These are phyloP conservation scores for Pigoraptor vietnamica DNA, from an alignment of 78 protist species.

Conservation along the genomic window DNA sequence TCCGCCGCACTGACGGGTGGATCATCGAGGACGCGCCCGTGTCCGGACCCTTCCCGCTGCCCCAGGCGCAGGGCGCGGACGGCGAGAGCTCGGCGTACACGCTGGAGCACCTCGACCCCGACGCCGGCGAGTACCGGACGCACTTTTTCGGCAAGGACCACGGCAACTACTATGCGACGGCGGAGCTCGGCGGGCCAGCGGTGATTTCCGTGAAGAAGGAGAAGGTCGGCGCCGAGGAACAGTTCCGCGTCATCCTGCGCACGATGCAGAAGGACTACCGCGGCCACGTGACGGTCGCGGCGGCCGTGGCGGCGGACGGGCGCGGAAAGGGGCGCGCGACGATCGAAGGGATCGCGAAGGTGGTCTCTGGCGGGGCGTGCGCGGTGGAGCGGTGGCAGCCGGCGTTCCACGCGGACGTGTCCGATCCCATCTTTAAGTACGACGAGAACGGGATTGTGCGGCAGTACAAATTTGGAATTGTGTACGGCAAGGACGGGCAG, in stretches of 20 bases:
- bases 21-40: background rate
- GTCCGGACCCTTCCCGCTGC: background rate
- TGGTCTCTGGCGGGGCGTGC: background rate
- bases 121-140: background rate
- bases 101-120: background rate
- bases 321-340: background rate
- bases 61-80: too few species aligned
- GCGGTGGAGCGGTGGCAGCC: background rate
- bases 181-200: background rate
- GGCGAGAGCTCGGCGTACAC: too few species aligned
- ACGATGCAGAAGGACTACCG: background rate
- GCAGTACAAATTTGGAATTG: constrained; percentile 24
- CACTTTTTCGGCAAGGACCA: background rate
- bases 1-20: background rate
- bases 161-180: background rate
- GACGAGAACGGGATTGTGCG: background rate
- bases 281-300: background rate
- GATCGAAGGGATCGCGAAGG: background rate
- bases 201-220: background rate
- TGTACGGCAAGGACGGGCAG: constrained; percentile 20
- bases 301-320: background rate
- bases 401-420: background rate
- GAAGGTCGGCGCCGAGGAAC: background rate
- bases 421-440: background rate
- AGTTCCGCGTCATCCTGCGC: background rate